These are phyloP conservation scores for Alternaria gaisen DNA, from an alignment of 2,329 filamentous ascomycete genomes.

Conservation along the genomic window DNA sequence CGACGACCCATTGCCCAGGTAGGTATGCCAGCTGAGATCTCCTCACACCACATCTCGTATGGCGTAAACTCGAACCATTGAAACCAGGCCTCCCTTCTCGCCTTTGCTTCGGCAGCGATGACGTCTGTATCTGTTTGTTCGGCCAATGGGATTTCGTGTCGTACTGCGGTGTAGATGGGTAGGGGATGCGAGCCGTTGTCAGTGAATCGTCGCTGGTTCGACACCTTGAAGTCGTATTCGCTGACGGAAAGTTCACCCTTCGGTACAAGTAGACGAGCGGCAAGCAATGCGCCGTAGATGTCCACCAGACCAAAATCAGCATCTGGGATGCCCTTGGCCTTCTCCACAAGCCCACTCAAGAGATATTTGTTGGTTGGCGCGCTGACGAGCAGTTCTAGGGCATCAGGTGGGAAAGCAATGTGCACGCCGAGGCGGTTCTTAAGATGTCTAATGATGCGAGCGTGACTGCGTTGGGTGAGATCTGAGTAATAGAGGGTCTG, in stretches of 20 bases:
- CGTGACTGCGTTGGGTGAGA: constrained; percentile 73
- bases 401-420: constrained; percentile 89
- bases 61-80: constrained; percentile 95
- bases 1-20: constrained; percentile 90
- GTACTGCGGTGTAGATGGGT: constrained; percentile 94
- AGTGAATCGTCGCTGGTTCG: constrained; percentile 80
- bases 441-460: constrained; percentile 79
- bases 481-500: constrained; percentile 88
- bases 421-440: constrained; percentile 86
- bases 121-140: constrained; percentile 53
- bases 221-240: constrained; percentile 85
- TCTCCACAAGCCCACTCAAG: constrained; percentile 87
- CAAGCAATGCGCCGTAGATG: constrained; percentile 86
- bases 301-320: constrained; percentile 92
- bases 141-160: constrained; percentile 87
- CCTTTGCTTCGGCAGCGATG: constrained; percentile 55
- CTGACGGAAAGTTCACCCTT: constrained; percentile 82
- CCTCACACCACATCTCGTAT: constrained; percentile 95
- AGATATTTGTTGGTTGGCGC: constrained; percentile 94
- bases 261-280: constrained; percentile 84
- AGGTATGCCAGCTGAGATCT: constrained; percentile 88
- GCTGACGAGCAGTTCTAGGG: constrained; percentile 80
- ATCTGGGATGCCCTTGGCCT: constrained; percentile 80
- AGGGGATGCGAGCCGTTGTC: constrained; percentile 82
- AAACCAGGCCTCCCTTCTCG: constrained; percentile 81